phyloP scores from a whole-genome alignment of 1,284 basidiomycete genomes.

The Uromyces viciae-fabae region DNA sequence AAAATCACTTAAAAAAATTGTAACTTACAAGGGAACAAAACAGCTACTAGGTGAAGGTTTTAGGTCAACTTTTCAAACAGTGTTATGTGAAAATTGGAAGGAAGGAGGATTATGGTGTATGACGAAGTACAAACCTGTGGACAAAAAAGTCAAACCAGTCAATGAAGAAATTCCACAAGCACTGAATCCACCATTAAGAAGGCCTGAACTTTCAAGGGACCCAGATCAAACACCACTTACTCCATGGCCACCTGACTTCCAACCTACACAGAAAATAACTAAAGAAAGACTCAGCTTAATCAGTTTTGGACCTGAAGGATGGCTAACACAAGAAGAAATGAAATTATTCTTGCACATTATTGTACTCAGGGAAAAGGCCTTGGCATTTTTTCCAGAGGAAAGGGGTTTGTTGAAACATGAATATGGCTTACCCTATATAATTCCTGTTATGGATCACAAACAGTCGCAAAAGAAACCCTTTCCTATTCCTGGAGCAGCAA shows the following conservation, averaged over 20 bases:
- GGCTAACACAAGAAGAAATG: not conserved
- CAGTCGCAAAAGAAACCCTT: constrained; percentile 17
- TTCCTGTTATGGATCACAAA: not conserved
- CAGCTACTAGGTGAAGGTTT: not conserved
- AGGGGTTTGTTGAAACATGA: constrained; percentile 3
- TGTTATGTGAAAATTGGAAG: not conserved
- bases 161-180: not conserved
- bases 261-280: not conserved
- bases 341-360: not conserved
- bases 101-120: not conserved
- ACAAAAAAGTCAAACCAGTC: not conserved
- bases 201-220: not conserved
- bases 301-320: not conserved
- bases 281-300: not conserved
- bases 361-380: not conserved
- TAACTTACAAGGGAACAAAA: not conserved
- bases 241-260: not conserved
- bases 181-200: constrained; percentile 1
- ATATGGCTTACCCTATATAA: constrained; percentile 2
- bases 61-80: not conserved
- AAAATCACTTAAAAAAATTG: too few relatives aligned
- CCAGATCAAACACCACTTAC: not conserved
- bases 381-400: constrained; percentile 11
- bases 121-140: constrained; percentile 13
- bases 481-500: not conserved